A percentile compares a stretch with the other conserved stretches of the same genome.
These are phyloP conservation scores for Boletus rubropictus DNA, from an alignment of 768 basidiomycete genomes.

Conservation along the genomic window DNA sequence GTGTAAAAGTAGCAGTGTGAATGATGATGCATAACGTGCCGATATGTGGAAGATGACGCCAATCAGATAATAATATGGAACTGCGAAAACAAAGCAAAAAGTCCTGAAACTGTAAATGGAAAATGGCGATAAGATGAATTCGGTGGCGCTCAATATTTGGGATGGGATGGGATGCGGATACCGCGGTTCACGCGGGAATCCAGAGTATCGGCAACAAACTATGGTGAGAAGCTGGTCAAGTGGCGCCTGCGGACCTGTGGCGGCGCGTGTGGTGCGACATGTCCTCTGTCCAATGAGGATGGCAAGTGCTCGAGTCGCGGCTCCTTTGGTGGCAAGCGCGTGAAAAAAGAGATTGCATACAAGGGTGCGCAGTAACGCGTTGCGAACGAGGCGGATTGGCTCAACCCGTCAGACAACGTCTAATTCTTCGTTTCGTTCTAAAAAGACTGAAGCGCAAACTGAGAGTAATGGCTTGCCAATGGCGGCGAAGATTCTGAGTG, in stretches of 20 bases:
- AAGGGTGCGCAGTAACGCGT: constrained; percentile 14
- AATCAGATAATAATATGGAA: constrained; percentile 27
- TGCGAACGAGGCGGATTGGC: constrained; percentile 4
- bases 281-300: constrained; percentile 18
- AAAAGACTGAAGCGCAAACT: constrained; percentile 55
- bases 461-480: constrained; percentile 58
- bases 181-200: constrained; percentile 19
- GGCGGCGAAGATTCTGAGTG: constrained; percentile 44
- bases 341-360: constrained; percentile 23
- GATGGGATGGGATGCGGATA: constrained; percentile 2
- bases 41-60: constrained; percentile 17
- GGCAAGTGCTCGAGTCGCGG: constrained; percentile 18
- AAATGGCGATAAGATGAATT: constrained; percentile 1
- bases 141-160: neutral
- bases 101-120: constrained; percentile 6
- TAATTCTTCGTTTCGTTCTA: constrained; percentile 39
- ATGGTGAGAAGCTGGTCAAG: constrained; percentile 13
- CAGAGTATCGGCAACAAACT: constrained; percentile 13
- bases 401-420: constrained; percentile 28
- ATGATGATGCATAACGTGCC: constrained; percentile 26
- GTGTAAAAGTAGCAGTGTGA: constrained; percentile 23
- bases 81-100: constrained; percentile 15
- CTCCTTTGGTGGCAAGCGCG: constrained; percentile 22
- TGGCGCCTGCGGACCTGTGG: constrained; percentile 20
- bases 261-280: constrained; percentile 24